A percentile compares a stretch with the other conserved stretches of the same genome.
phyloP scores from a whole-genome alignment of 2,329 filamentous ascomycete species.

The Aspergillus tubingensis region DNA sequence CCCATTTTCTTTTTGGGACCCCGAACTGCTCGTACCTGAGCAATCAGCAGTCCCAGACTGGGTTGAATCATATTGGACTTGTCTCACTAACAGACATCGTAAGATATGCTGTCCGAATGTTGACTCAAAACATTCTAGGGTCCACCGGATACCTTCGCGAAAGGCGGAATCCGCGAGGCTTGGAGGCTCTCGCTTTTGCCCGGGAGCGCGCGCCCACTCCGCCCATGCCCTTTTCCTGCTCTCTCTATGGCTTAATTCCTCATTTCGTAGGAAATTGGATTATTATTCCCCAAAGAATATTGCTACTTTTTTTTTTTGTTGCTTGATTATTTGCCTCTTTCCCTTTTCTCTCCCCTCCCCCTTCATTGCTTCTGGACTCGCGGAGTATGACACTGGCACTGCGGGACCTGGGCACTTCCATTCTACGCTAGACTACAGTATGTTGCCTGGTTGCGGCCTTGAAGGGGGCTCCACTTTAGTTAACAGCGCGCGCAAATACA shows the following conservation, averaged over 20 bases:
- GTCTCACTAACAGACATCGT: conserved; percentile 8
- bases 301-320: not conserved
- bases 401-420: not conserved
- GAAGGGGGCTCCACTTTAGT: conserved; percentile 5
- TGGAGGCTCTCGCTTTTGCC: conserved; percentile 12
- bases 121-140: conserved; percentile 10
- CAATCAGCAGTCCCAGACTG: conserved; percentile 2
- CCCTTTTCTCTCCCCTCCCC: not conserved
- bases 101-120: conserved; percentile 10
- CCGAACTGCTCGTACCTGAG: not conserved
- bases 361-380: not conserved
- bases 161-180: conserved; percentile 14
- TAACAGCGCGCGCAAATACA: not conserved
- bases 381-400: not conserved
- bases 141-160: conserved; percentile 8
- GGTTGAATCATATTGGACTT: conserved; percentile 12
- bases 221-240: not conserved
- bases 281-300: not conserved
- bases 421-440: not conserved
- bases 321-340: not conserved
- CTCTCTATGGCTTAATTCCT: not conserved
- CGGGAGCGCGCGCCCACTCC: conserved; percentile 6
- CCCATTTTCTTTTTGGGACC: conserved; percentile 4
- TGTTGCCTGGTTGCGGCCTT: conserved; percentile 10
- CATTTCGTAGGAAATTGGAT: not conserved